Percentiles rank a stretch among this genome's conserved stretches.
phyloP scores from a whole-genome alignment of 148 eudicot species.

The Amaranthus cruentus region DNA sequence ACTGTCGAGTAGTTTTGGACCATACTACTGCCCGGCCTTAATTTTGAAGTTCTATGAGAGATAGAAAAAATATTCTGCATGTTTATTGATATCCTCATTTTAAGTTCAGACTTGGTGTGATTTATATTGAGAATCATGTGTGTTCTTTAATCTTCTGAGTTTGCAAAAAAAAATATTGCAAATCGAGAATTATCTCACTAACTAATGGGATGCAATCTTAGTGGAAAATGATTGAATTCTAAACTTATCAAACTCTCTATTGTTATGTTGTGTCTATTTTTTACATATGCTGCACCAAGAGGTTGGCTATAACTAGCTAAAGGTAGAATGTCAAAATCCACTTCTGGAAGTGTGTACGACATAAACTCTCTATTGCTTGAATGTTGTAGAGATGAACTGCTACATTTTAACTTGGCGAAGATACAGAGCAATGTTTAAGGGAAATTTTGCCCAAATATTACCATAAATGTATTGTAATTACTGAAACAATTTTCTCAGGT shows the following conservation, averaged over 20 bases:
- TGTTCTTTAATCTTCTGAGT: background rate
- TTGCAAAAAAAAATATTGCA: background rate
- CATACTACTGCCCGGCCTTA: too few species aligned
- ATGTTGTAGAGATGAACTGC: background rate
- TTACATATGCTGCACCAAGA: background rate
- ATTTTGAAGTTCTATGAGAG: too few species aligned
- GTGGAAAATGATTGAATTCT: background rate
- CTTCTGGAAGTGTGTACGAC: background rate
- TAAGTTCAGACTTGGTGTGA: too few species aligned
- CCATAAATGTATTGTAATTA: background rate
- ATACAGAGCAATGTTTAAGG: background rate
- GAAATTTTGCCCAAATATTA: background rate
- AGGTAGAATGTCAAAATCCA: background rate
- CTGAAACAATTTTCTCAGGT: constrained; percentile 48
- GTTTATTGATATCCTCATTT: too few species aligned
- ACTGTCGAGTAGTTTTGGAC: too few species aligned
- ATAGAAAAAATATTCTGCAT: too few species aligned
- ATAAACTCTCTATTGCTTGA: background rate
- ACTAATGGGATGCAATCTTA: background rate
- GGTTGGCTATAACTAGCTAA: background rate
- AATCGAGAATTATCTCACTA: background rate
- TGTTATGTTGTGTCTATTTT: background rate
- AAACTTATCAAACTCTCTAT: background rate
- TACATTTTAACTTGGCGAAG: background rate
- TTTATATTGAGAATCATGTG: too few species aligned